Evolutionary conservation across 495 filamentous ascomycete genomes (phyloP).

Genomic region (Bathelium albidoporum): DNA sequence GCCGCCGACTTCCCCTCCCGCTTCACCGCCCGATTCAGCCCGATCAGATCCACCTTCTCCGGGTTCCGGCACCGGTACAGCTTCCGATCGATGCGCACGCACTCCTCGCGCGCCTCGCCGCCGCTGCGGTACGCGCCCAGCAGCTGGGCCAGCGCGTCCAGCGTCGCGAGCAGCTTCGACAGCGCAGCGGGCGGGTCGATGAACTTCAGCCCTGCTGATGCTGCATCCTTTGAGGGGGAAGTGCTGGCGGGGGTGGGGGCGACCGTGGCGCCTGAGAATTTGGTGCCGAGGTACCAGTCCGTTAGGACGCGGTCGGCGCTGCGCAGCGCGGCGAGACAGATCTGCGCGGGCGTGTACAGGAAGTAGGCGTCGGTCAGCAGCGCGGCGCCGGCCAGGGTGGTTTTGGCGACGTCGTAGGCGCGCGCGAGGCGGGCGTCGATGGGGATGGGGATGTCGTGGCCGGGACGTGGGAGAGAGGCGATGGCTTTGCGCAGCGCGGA

Average conservation of each 20-base stretch:
- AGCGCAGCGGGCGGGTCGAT: constrained; percentile 15
- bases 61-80: constrained; percentile 71
- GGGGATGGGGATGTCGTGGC: no score
- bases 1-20: constrained; percentile 30
- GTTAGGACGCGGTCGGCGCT: constrained; percentile 64
- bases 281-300: constrained; percentile 61
- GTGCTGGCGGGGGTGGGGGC: constrained; percentile 37
- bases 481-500: no score
- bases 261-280: constrained; percentile 37
- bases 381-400: constrained; percentile 65
- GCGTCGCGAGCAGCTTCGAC: constrained; percentile 31
- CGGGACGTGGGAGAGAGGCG: no score
- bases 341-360: constrained; percentile 88
- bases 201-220: constrained; percentile 37
- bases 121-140: not conserved
- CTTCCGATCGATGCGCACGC: constrained; percentile 44
- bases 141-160: constrained; percentile 39
- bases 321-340: constrained; percentile 71
- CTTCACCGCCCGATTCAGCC: constrained; percentile 43
- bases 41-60: constrained; percentile 47
- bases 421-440: constrained; percentile 44
- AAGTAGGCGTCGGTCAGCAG: constrained; percentile 89
- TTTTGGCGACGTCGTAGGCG: constrained; percentile 60
- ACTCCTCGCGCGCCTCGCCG: not conserved
- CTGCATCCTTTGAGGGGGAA: constrained; percentile 38